Base-by-base conservation (phyloP, 2,329 filamentous ascomycete species). In the Nemania sp. region DNA sequence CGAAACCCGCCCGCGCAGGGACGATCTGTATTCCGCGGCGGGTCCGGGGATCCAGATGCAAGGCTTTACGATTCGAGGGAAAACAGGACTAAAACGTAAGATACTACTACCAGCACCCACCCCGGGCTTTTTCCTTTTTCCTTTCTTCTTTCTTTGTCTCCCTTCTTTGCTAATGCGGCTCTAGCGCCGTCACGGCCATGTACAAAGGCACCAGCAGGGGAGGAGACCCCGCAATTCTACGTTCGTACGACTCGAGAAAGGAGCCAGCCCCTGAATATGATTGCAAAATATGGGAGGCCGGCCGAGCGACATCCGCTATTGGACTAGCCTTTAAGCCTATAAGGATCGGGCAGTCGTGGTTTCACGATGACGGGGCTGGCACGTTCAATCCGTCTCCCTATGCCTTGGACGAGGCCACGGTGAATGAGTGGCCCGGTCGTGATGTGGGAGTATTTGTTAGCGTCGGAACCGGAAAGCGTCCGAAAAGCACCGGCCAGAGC, bases 211-310 rank as follows among this genome's bases (percentile, higher is more conserved):
- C 90, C 0, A 79, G 80, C 3, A 85, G 82, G 62, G 83, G 84
- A 33, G 82, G 83, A 6, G 78, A 83, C 1, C 81, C 92, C 2
- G 86, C 86, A 7, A 73, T 97, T 54, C 77, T 99, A 50, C 87
- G 94, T 61, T 97, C 93, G 2, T 99, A 99, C 73, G 93, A 97
- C 70, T 97, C 94, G 14, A 83, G 93, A 65, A 91, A 89, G 71
- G 94, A 97, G 70, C 89, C 92, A 0, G 83, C 91, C 0, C 89
- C 93, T 2, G 92, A 97, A 70, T 93, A 91, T 57, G 89, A 96
- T 67, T 96, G 92, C 73, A 96, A 88, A 40, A 94, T 99, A 52
- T 99, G 94, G 94, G 88, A 99, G 74, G 94, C 94, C 4, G 94
- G 94, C 9, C 85, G 94, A 56, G 94, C 94, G n/a, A 99, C 94